Percentiles rank a stretch among this genome's conserved stretches.
Conservation (phyloP, 768 basidiomycete genomes). For the Podaxis sp. region DNA sequence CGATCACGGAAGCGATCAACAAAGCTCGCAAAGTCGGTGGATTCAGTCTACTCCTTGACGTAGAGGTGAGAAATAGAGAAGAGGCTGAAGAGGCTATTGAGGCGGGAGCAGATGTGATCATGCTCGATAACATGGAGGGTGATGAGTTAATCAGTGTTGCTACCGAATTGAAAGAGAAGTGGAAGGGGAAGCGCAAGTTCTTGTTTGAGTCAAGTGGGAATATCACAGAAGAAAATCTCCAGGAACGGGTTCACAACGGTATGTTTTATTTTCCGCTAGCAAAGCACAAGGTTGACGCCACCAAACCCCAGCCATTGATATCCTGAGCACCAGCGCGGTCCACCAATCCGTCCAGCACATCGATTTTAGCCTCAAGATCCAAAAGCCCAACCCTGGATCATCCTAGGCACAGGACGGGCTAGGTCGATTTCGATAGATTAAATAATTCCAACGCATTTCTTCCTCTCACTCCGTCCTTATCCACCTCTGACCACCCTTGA, state of each 20-base stretch:
- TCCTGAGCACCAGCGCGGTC: slow-evolving; percentile 85
- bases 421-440: slow-evolving; percentile 27
- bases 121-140: slow-evolving; percentile 94
- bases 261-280: slow-evolving; percentile 18
- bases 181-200: slow-evolving; percentile 79
- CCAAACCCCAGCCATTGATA: slow-evolving; percentile 76
- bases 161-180: slow-evolving; percentile 67
- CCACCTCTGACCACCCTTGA: slow-evolving; percentile 51
- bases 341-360: slow-evolving; percentile 93
- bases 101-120: slow-evolving; percentile 91
- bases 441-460: slow-evolving; percentile 74
- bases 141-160: slow-evolving; percentile 65
- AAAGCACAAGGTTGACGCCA: not conserved
- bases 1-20: slow-evolving; percentile 83
- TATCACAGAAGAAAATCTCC: slow-evolving; percentile 84
- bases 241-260: slow-evolving; percentile 81
- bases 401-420: not conserved
- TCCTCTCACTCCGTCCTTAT: slow-evolving; percentile 65
- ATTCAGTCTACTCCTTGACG: slow-evolving; percentile 87
- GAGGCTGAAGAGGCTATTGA: slow-evolving; percentile 97
- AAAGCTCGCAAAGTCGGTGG: slow-evolving; percentile 88
- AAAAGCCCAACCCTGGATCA: slow-evolving; percentile 41
- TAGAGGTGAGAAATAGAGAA: slow-evolving; percentile 83
- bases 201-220: slow-evolving; percentile 93
- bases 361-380: slow-evolving; percentile 96